Conservation (phyloP, 805 yeast species). For the Ogataea zsoltii region DNA sequence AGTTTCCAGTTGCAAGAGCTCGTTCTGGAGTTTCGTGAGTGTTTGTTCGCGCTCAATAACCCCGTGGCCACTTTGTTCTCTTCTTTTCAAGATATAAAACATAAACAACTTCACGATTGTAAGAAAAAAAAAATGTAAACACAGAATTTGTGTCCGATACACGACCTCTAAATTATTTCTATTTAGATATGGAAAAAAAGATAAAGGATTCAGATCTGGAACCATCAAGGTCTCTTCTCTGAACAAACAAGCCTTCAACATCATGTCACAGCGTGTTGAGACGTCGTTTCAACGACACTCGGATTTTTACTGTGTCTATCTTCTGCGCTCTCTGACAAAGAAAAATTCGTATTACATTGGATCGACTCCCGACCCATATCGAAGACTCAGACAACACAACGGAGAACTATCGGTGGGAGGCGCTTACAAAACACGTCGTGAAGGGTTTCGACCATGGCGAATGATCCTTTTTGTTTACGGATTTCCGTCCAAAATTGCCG, state of each 20-base stretch:
- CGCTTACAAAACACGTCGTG: slow-evolving; percentile 62
- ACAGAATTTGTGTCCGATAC: not conserved
- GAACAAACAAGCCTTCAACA: too few relatives aligned
- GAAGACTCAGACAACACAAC: slow-evolving; percentile 75
- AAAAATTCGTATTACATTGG: slow-evolving; percentile 71
- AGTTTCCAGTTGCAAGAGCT: not conserved
- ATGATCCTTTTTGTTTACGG: slow-evolving; percentile 65
- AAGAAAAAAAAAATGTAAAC: slow-evolving; percentile 4
- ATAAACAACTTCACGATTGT: not conserved
- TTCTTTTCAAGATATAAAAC: not conserved
- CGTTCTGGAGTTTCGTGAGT: not conserved
- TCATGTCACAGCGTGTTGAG: slow-evolving; percentile 1
- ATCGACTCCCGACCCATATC: slow-evolving; percentile 73
- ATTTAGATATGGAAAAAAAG: not conserved
- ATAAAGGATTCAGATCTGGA: not conserved
- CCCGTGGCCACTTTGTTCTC: not conserved
- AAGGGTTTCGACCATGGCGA: slow-evolving; percentile 72
- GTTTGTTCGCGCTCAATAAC: not conserved
- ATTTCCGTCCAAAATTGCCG: slow-evolving; percentile 67
- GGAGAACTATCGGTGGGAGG: slow-evolving; percentile 66
- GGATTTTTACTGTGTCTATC: slow-evolving; percentile 67
- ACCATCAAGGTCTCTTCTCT: too few relatives aligned
- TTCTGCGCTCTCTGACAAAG: slow-evolving; percentile 60
- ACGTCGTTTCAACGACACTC: slow-evolving; percentile 1
- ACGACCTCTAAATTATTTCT: not conserved